Evolutionary conservation across 2,329 filamentous ascomycete genomes (phyloP), one percentile per base, ranked within the genome.

Genomic region (Sporothrix variecibatus): DNA sequence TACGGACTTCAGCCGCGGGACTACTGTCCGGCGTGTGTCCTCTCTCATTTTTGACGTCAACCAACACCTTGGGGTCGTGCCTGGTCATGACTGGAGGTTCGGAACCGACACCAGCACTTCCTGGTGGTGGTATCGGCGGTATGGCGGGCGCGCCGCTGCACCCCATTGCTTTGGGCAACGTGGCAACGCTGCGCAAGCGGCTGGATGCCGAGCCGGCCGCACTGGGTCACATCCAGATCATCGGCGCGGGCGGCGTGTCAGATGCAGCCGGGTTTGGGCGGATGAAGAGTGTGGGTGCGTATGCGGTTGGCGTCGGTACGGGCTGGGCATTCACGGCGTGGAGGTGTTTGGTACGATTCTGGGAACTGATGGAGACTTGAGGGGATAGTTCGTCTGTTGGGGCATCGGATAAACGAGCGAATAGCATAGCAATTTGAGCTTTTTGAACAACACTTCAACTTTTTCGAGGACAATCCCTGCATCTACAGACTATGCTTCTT

Each of bases 151-250:
- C 91, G 12, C 87, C 92, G 23, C 82, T 95, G 60, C 93, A 95
- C 81, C 90, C 92, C 0, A 82, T 95, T 0, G 91, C 92, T 0
- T 81, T 95, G 40, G 93, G 93, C 0, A 95, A 95, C 78, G 93
- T 95, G 43, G 85, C 84, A n/a, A 91, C 88, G 0, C 85, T 95
- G n/a, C 82, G 90, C 26, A 81, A 80, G 26, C 79, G 92, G 82
- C 80, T 95, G 20, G 88, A 91, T 76, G 81, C 82, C 46, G 78
- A 85, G 17, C 78, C 83, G 74, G 81, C 73, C 0, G 77, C 77
- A 51, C 81, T 93, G 67, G 81, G 81, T 11, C 83, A 86, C n/a
- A 84, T 95, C 31, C 83, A 84, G 20, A 84, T 95, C 40, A 89
- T 95, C 73, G 93, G 93, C 0, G 87, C 93, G 0, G 93, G 93